Base-by-base conservation (phyloP, 179 eudicot species). In the Beta macrorhiza region DNA sequence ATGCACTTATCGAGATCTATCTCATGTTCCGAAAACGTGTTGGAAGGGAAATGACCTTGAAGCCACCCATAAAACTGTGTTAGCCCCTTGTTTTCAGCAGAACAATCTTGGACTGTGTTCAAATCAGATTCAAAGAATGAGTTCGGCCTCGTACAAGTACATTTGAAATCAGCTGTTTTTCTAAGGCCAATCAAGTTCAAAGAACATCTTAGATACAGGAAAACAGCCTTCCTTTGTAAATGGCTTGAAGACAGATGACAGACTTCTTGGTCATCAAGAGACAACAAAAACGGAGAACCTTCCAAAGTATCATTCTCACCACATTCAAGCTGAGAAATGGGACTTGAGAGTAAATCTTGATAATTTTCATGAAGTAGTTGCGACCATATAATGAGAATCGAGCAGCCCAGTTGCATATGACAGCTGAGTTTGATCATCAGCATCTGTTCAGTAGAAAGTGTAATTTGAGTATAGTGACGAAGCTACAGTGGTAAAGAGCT, bases 401-500 rank as follows among this genome's bases (percentile, higher is more conserved):
- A 74, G 80, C 81, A 57, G 45, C 89, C 85, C 75, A 84, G 80
- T 58, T 74, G 83, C 79, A 84, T 75, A 5, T 79, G 89, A 68
- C 77, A 87, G 85, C 91, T 87, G 72, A 94, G 89, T 86, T 92
- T 91, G 82, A 87, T 82, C 97, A 94, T 86, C 84, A 96, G 83
- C 90, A 92, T 88, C 99, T 96, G 98, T 80, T 78, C 8, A 62
- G 49, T 70, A 42, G 55, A 71, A 69, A 13, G 4, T 16, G 22
- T 29, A 29, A 29, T 29, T 29, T 29, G 32, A 0, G 15, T 32
- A 25, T 0, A 37, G 16, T 44, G 32, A 37, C 9, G 17, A n/a
- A 44, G 42, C 70, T 37, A 59, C 0, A 2, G 32, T 9, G 22
- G 9, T 37, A 76, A 19, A 58, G 25, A 62, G 5, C 9, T 44